These are phyloP conservation scores for Ceratocystis cubensis DNA, from an alignment of 2,329 filamentous ascomycete genomes.

Conservation along the genomic window DNA sequence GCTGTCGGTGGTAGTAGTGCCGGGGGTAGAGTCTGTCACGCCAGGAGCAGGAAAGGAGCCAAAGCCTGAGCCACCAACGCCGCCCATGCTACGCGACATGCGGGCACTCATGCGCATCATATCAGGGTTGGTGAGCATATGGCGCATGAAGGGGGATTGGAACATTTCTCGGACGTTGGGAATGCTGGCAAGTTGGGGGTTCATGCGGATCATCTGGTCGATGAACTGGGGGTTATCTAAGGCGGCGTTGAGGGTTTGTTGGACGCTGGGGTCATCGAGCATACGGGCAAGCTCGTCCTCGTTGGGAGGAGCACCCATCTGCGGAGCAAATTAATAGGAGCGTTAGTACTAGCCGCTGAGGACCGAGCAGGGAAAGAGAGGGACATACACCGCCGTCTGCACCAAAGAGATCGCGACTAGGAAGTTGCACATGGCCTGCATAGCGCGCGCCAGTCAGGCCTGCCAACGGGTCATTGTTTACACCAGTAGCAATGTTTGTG, in stretches of 20 bases:
- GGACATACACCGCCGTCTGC: constrained; percentile 79
- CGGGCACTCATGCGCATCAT: constrained; percentile 70
- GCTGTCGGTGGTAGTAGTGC: constrained; percentile 30
- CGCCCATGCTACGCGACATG: constrained; percentile 61
- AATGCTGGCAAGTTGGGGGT: constrained; percentile 65
- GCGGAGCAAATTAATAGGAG: constrained; percentile 11
- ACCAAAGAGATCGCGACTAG: constrained; percentile 78
- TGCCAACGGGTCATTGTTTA: constrained; percentile 79
- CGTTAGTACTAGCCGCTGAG: neutral
- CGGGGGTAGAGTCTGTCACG: constrained; percentile 70
- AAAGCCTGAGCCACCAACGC: constrained; percentile 29
- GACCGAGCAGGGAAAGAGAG: neutral
- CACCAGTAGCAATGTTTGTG: constrained; percentile 68
- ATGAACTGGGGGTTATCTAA: constrained; percentile 91
- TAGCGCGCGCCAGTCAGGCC: constrained; percentile 86
- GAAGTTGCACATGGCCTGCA: constrained; percentile 80
- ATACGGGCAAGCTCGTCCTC: constrained; percentile 72
- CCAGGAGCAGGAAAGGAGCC: constrained; percentile 76
- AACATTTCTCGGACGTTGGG: constrained; percentile 73
- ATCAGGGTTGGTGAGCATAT: constrained; percentile 86
- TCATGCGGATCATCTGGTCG: constrained; percentile 86
- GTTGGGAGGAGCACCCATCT: constrained; percentile 83
- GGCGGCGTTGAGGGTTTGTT: constrained; percentile 82
- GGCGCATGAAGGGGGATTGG: constrained; percentile 73
- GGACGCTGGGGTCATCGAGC: constrained; percentile 78